These are phyloP conservation scores for Colletotrichum godetiae DNA, from an alignment of 2,329 filamentous ascomycete genomes.

Conservation along the genomic window DNA sequence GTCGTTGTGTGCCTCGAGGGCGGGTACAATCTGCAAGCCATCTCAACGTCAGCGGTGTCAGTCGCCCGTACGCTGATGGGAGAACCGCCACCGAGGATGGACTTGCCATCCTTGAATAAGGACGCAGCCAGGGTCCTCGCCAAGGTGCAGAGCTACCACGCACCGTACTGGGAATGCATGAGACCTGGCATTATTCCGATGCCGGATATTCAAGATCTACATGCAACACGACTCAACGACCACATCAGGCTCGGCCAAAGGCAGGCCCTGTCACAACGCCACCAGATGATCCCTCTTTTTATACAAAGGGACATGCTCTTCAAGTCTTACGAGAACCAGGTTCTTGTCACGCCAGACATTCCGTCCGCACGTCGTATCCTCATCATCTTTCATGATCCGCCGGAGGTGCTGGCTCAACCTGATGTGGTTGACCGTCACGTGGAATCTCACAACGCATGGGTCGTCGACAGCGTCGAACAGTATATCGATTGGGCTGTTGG, in stretches of 20 bases:
- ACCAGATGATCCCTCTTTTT: constrained; percentile 83
- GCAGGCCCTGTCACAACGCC: constrained; percentile 75
- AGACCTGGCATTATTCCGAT: constrained; percentile 73
- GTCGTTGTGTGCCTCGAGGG: constrained; percentile 94
- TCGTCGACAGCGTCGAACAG: constrained; percentile 83
- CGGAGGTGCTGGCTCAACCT: constrained; percentile 75
- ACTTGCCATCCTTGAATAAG: constrained; percentile 66
- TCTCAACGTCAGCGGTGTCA: constrained; percentile 90
- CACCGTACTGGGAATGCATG: constrained; percentile 89
- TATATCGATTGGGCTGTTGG: constrained; percentile 87
- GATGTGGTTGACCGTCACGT: constrained; percentile 78
- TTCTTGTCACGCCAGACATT: constrained; percentile 82
- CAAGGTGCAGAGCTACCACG: constrained; percentile 70
- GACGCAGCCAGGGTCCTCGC: constrained; percentile 67
- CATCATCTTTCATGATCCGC: constrained; percentile 92
- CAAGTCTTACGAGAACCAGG: constrained; percentile 86
- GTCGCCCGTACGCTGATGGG: constrained; percentile 96
- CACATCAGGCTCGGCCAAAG: constrained; percentile 83
- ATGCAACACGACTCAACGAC: constrained; percentile 78
- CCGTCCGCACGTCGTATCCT: constrained; percentile 75
- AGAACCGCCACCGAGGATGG: constrained; percentile 79
- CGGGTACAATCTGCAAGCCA: constrained; percentile 93
- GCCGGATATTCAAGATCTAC: constrained; percentile 61
- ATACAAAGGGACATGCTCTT: constrained; percentile 80
- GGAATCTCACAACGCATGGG: constrained; percentile 86